Evolutionary conservation across 495 filamentous ascomycete species (phyloP).

Genomic region (Penicillium flavigenum): DNA sequence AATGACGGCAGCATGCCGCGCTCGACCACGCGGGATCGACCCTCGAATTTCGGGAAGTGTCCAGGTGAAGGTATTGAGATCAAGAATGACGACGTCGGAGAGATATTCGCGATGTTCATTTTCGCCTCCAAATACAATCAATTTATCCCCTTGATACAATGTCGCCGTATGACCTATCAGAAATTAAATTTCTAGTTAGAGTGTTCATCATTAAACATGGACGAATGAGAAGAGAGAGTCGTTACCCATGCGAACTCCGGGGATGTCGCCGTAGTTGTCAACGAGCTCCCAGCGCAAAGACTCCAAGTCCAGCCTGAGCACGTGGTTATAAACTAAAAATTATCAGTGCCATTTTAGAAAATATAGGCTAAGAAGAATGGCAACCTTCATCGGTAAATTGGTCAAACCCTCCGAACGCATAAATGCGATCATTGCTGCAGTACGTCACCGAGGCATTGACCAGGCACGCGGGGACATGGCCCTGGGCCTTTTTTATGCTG

Average conservation of each 20-base stretch:
- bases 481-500: slow-evolving; percentile 74
- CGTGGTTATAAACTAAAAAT: slow-evolving; percentile 87
- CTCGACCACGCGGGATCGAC: slow-evolving; percentile 79
- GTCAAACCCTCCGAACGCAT: slow-evolving; percentile 98
- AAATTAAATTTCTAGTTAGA: slow-evolving; percentile 5
- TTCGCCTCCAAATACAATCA: slow-evolving; percentile 94
- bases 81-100: slow-evolving; percentile 93
- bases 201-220: slow-evolving; percentile 1
- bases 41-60: slow-evolving; percentile 84
- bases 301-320: slow-evolving; percentile 79
- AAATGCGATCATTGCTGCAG: slow-evolving; percentile 92
- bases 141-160: slow-evolving; percentile 88
- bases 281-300: slow-evolving; percentile 91
- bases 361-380: background rate
- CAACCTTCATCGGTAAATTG: slow-evolving; percentile 93
- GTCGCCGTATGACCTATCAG: slow-evolving; percentile 86
- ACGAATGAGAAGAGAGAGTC: slow-evolving; percentile 27
- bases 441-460: slow-evolving; percentile 98
- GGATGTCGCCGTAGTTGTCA: slow-evolving; percentile 98
- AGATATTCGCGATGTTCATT: slow-evolving; percentile 96
- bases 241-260: slow-evolving; percentile 93
- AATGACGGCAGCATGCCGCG: slow-evolving; percentile 88
- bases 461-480: slow-evolving; percentile 87
- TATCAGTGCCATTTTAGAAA: slow-evolving; percentile 14
- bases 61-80: slow-evolving; percentile 91